A percentile compares a stretch with the other conserved stretches of the same genome.
Evolutionary conservation across 768 basidiomycete species (phyloP).

Genomic region (Plicaturopsis crispa): DNA sequence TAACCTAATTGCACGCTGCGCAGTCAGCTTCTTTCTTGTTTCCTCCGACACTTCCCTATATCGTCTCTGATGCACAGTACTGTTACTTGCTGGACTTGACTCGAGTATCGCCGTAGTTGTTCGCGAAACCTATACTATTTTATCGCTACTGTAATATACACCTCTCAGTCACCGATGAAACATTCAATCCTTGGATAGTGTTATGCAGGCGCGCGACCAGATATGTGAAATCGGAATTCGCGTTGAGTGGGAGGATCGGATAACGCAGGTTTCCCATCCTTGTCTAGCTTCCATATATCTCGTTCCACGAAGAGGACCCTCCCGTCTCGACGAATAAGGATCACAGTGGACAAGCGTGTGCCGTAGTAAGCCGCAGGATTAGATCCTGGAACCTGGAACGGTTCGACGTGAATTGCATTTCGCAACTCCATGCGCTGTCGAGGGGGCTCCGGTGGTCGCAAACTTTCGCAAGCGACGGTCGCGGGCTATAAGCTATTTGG

Average conservation of each 20-base stretch:
- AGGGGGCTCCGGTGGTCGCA: slow-evolving; percentile 37
- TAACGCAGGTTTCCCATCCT: slow-evolving; percentile 29
- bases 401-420: slow-evolving; percentile 56
- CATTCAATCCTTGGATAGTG: too few species aligned
- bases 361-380: slow-evolving; percentile 35
- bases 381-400: slow-evolving; percentile 25
- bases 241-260: slow-evolving; percentile 38
- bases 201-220: too few species aligned
- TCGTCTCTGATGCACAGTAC: slow-evolving; percentile 1
- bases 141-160: too few species aligned
- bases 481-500: slow-evolving; percentile 21
- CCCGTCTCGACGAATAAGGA: slow-evolving; percentile 57
- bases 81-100: slow-evolving; percentile 4
- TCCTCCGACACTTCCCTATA: background rate
- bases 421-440: slow-evolving; percentile 44
- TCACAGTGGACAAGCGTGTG: slow-evolving; percentile 66
- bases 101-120: too few species aligned
- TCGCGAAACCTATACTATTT: too few species aligned
- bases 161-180: too few species aligned
- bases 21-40: slow-evolving; percentile 5
- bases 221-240: slow-evolving; percentile 39
- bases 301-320: slow-evolving; percentile 62
- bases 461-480: too few species aligned
- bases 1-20: too few species aligned
- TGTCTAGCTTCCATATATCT: slow-evolving; percentile 50